phyloP scores from a whole-genome alignment of 192 early-diverging fungal species.

The Backusella macrospora region DNA sequence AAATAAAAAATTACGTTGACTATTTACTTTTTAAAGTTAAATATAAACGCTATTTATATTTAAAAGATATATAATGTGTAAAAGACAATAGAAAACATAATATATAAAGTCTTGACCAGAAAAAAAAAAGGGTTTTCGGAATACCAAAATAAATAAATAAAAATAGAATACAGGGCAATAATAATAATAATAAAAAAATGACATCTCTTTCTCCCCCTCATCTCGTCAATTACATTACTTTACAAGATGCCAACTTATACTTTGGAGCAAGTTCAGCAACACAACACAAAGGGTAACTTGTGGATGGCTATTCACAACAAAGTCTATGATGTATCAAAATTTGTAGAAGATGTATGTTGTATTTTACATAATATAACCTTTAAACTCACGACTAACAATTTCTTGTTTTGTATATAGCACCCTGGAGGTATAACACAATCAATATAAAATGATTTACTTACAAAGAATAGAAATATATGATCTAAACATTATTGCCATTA shows the following conservation, averaged over 20 bases:
- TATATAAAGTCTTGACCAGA: too few species aligned
- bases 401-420: slow-evolving; percentile 59
- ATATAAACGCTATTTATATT: too few species aligned
- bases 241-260: slow-evolving; percentile 31
- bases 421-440: slow-evolving; percentile 68
- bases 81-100: too few species aligned
- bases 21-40: too few species aligned
- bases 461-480: neutral
- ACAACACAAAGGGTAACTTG: slow-evolving; percentile 70
- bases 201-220: neutral
- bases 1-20: neutral
- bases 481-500: neutral
- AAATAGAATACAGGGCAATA: neutral
- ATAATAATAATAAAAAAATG: neutral
- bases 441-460: neutral
- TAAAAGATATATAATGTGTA: too few species aligned
- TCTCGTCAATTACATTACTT: slow-evolving; percentile 2
- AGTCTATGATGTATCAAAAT: slow-evolving; percentile 76
- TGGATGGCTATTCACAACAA: slow-evolving; percentile 79
- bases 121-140: neutral
- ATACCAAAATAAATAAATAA: neutral
- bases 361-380: neutral
- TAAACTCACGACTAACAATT: neutral
- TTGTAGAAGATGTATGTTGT: slow-evolving; percentile 65
- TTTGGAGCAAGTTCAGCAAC: slow-evolving; percentile 67